These are phyloP conservation scores for Mrakia frigida DNA, from an alignment of 768 basidiomycete genomes.

Conservation along the genomic window DNA sequence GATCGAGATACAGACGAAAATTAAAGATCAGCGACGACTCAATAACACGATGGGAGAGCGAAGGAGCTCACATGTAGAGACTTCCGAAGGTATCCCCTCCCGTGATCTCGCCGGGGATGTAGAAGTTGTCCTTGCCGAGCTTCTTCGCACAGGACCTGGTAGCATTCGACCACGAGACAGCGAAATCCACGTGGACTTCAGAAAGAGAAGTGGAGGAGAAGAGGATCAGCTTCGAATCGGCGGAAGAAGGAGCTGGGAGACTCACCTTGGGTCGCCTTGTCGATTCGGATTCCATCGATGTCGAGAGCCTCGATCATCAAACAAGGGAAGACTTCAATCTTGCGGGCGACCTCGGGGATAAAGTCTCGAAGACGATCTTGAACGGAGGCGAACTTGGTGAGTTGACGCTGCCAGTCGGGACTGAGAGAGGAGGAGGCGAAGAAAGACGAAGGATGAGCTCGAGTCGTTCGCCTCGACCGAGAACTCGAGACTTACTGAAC, in stretches of 20 bases:
- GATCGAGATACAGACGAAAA: neutral
- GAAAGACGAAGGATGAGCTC: neutral
- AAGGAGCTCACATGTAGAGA: slow-evolving; percentile 54
- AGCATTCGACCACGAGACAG: slow-evolving; percentile 66
- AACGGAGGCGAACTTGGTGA: slow-evolving; percentile 90
- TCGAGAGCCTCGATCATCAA: slow-evolving; percentile 81
- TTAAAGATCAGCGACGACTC: too few relatives aligned
- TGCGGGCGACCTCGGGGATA: slow-evolving; percentile 63
- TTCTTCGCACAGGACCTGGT: slow-evolving; percentile 68
- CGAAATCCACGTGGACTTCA: slow-evolving; percentile 70
- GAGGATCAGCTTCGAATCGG: neutral
- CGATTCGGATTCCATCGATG: slow-evolving; percentile 89
- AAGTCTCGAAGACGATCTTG: slow-evolving; percentile 94
- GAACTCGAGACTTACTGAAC: slow-evolving; percentile 49
- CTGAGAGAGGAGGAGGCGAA: neutral
- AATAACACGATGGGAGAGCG: too few relatives aligned
- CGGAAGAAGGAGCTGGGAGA: neutral
- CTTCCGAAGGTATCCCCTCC: slow-evolving; percentile 85
- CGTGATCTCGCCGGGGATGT: slow-evolving; percentile 87
- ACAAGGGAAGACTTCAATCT: slow-evolving; percentile 51
- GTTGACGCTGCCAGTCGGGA: slow-evolving; percentile 68
- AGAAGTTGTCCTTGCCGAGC: slow-evolving; percentile 78
- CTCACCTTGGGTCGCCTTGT: slow-evolving; percentile 74
- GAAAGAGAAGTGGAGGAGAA: neutral
- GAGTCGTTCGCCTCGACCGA: neutral